Percentiles rank a stretch among this genome's conserved stretches.
These are phyloP conservation scores for Termitomyces bulborhizus DNA, from an alignment of 768 basidiomycete species.

Conservation along the genomic window DNA sequence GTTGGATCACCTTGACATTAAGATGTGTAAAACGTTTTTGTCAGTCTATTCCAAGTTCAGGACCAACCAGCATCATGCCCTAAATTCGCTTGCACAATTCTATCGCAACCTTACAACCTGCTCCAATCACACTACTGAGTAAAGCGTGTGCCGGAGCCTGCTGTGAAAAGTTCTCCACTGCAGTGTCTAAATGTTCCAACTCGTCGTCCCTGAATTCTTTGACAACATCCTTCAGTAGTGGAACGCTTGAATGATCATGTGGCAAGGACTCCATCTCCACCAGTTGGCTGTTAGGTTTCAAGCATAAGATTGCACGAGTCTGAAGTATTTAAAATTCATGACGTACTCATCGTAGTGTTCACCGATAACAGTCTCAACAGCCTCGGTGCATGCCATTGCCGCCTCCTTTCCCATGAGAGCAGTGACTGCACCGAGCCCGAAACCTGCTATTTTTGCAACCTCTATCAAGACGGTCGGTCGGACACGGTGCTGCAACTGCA, in stretches of 20 bases:
- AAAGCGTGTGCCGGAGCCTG: conserved; percentile 89
- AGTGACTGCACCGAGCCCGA: conserved; percentile 78
- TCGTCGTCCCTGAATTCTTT: conserved; percentile 91
- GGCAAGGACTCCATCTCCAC: conserved; percentile 61
- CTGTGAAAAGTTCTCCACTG: conserved; percentile 83
- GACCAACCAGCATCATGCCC: neutral
- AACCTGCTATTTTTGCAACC: conserved; percentile 82
- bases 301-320: conserved; percentile 3
- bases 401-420: conserved; percentile 88
- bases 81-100: conserved; percentile 81
- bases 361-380: conserved; percentile 95
- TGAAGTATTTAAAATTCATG: neutral
- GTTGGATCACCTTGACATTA: neutral
- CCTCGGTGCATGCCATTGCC: conserved; percentile 98
- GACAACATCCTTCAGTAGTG: conserved; percentile 65
- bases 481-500: conserved; percentile 77
- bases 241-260: conserved; percentile 70
- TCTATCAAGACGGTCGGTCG: conserved; percentile 82
- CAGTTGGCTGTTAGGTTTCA: conserved; percentile 66
- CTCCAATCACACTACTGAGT: conserved; percentile 77
- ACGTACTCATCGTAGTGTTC: conserved; percentile 98
- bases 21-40: neutral
- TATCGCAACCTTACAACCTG: conserved; percentile 87
- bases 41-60: neutral
- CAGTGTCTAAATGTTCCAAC: conserved; percentile 88